Conservation (phyloP, 176 grass and related monocot genomes). For the Aegilops speltoides region DNA sequence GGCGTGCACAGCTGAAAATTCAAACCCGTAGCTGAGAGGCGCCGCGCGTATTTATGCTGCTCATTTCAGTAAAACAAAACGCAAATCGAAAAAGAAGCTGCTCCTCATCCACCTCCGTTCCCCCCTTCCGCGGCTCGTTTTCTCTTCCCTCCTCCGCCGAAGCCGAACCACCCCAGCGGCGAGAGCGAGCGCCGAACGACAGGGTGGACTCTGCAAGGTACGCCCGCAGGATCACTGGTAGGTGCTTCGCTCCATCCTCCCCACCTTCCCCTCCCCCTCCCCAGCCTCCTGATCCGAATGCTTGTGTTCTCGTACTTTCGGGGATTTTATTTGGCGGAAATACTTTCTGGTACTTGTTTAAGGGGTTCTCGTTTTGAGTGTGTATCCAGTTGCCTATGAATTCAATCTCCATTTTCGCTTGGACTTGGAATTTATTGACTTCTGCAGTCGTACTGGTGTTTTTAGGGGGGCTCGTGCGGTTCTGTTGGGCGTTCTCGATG, state of each 20-base stretch:
- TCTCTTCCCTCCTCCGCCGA: background rate
- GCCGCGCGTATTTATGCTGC: background rate
- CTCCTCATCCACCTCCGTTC: background rate
- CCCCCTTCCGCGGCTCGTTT: background rate
- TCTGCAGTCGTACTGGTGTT: background rate
- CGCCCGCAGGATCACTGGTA: background rate
- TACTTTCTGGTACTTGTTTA: background rate
- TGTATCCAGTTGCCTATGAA: background rate
- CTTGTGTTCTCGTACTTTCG: background rate
- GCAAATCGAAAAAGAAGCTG: background rate
- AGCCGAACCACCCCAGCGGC: background rate
- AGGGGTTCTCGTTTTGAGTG: background rate
- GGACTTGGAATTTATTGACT: background rate
- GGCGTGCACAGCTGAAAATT: background rate
- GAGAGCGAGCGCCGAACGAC: background rate
- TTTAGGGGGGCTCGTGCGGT: background rate
- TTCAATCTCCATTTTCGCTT: background rate
- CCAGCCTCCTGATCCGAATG: background rate
- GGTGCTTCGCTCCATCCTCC: conserved; percentile 3
- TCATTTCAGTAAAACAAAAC: too few relatives aligned
- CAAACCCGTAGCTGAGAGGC: conserved; percentile 17
- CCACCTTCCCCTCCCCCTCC: background rate
- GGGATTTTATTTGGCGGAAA: background rate
- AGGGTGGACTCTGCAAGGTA: background rate
- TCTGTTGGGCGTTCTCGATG: background rate